Evolutionary conservation across 345 rosid genomes (phyloP), one percentile per base, ranked within the genome.

Genomic region (Stellera chamaejasme): DNA sequence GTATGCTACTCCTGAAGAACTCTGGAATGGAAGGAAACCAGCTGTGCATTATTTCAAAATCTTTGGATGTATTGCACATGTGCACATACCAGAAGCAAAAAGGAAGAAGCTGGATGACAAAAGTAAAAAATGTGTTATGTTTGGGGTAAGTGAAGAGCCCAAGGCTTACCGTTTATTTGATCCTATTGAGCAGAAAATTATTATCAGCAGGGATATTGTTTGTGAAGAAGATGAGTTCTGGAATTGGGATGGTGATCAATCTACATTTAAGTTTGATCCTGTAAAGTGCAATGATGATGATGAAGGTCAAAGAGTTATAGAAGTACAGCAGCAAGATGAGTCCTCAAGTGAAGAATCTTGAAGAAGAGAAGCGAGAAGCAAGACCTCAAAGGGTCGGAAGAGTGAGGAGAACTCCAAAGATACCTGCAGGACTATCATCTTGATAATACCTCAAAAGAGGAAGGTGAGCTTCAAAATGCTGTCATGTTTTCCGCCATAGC

Each of bases 1-100:
- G 26, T 1, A 57, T 4, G 15, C 3, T 2, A 43, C 42, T 3
- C 61, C 28, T 15, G 50, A 43, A 57, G 50, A 54, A 27, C 4
- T 27, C 9, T 54, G 67, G 67, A 45, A 26, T 12, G 52, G 44
- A 16, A 25, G 7, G 43, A 54, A 54, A 54, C 60, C 60, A 11
- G 13, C 43, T 1, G 47, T 63, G 19, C 6, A 44, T 6, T 23
- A 55, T 15, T 63, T 63, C 45, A 14, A 3, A 4, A 27, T 54
- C 0, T 63, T 50, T 16, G 60, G 60, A 3, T 63, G 60, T 43
- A 12, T 55, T 1, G 67, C 6, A 26, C 46, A 63, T 46, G 54
- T 49, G 3, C 56, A 61, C n/a, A 11, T 61, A 50, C 56, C 49
- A 11, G 27, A 49, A 0, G 4, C 8, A 27, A 61, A 6, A 13